Evolutionary conservation across 2,329 filamentous ascomycete genomes (phyloP), one percentile per base, ranked within the genome.

Genomic region (Aspergillus piperis): DNA sequence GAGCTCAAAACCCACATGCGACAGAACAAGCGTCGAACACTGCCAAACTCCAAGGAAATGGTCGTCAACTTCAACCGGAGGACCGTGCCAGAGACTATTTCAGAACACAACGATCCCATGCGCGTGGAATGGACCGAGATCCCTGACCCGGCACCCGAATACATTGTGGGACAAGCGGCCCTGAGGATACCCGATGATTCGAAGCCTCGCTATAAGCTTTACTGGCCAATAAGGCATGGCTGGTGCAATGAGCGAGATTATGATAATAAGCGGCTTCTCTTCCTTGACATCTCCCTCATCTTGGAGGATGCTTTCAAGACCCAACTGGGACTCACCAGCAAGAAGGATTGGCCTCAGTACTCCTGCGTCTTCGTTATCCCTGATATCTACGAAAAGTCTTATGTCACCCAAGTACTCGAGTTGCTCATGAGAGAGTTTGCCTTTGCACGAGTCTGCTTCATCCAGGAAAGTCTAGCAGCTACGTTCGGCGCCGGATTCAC

Each of bases 351-450:
- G 88, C 85, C 85, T 57, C 90, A 96, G 73, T 98, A 97, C 77
- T 95, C 91, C 70, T 97, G 92, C 68, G 93, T 97, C n/a, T 92
- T 98, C 71, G 88, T 99, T 64, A 96, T 99, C 50, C 95, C 95
- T 0, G 95, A 99, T 74, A 83, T 99, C 8, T 99, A 98, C 78
- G 95, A 99, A 78, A 96, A 96, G 75, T 87, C 86, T 54, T 96
- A 97, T 65, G 91, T 98, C 17, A 91, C 92, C 53, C 88, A 90
- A 72, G 81, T 96, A 8, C 82, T 99, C 44, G 89, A 93, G 58
- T 91, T 95, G 61, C 87, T 94, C 68, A 89, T 98, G 81, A 88
- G 86, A 51, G 93, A 94, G 78, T 95, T 97, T 71, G 90, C 92
- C 59, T 96, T 99, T 73, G 90, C 86, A 64, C 88, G 90, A 58